Conservation (phyloP, 1,139 yeast genomes). For the Kurtzmaniella quercitrusa region DNA sequence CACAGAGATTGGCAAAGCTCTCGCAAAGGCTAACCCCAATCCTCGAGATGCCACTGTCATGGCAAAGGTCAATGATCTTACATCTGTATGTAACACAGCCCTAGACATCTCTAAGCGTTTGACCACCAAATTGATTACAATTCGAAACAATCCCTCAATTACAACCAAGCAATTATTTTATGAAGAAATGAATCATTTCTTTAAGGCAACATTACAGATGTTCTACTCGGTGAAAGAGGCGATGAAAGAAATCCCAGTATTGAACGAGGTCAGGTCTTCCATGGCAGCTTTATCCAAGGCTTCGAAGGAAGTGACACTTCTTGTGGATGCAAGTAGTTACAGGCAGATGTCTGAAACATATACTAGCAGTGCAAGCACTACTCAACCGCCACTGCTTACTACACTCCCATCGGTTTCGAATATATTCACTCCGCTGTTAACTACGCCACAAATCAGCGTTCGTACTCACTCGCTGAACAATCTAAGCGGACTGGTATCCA, state of each 20-base stretch:
- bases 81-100: constrained; percentile 72
- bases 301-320: constrained; percentile 83
- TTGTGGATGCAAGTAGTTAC: constrained; percentile 56
- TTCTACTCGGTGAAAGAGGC: constrained; percentile 79
- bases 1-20: constrained; percentile 71
- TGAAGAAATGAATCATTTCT: constrained; percentile 81
- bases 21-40: constrained; percentile 51
- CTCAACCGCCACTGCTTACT: constrained; percentile 23
- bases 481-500: constrained; percentile 9
- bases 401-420: constrained; percentile 32
- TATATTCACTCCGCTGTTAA: constrained; percentile 30
- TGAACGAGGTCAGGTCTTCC: constrained; percentile 76
- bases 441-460: constrained; percentile 16
- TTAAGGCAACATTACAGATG: constrained; percentile 79
- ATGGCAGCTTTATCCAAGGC: constrained; percentile 80
- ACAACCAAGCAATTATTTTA: constrained; percentile 66
- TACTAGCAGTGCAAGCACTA: constrained; percentile 7
- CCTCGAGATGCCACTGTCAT: constrained; percentile 40
- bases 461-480: constrained; percentile 15
- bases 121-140: constrained; percentile 51
- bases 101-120: constrained; percentile 75
- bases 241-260: constrained; percentile 73
- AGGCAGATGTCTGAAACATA: constrained; percentile 28
- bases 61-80: constrained; percentile 68
- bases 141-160: constrained; percentile 47